Percentiles rank a stretch among this genome's conserved stretches.
phyloP scores from a whole-genome alignment of 176 grass and related monocot genomes.

The Hsuehochloa calcarea region DNA sequence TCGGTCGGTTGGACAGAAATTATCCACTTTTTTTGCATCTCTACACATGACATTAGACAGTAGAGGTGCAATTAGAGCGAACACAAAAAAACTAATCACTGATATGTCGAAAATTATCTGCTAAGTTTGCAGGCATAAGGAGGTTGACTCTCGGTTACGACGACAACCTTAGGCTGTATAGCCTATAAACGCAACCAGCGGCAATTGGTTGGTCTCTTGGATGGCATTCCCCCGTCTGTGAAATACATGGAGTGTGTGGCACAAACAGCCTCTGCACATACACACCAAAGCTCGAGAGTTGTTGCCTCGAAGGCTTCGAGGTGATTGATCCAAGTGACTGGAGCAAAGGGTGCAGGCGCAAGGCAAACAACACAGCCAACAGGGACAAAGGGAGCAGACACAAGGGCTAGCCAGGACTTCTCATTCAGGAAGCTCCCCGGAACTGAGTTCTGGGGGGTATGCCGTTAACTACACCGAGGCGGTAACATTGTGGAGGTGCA shows the following conservation, averaged over 20 bases:
- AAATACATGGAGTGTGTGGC: conserved; percentile 58
- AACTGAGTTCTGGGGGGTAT: conserved; percentile 57
- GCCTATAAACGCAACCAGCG: conserved; percentile 29
- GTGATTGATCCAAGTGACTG: conserved; percentile 42
- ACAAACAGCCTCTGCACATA: conserved; percentile 54
- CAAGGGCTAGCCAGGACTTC: not conserved
- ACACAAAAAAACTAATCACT: too few relatives aligned
- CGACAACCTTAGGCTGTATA: conserved; percentile 58
- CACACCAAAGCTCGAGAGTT: not conserved
- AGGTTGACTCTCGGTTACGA: conserved; percentile 70
- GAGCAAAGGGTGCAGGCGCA: conserved; percentile 57
- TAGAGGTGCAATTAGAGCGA: too few relatives aligned
- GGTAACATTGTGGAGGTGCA: not conserved
- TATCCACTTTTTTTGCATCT: too few relatives aligned
- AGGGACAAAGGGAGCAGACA: not conserved
- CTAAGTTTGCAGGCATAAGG: not conserved
- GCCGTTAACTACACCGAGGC: not conserved
- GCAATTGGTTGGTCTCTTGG: conserved; percentile 53
- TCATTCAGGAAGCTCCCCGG: not conserved
- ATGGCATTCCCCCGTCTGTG: conserved; percentile 28
- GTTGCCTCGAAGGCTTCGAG: conserved; percentile 54
- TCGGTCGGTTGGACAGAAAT: too few relatives aligned
- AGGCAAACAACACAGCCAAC: not conserved
- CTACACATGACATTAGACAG: too few relatives aligned
- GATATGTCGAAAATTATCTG: too few relatives aligned